Percentiles rank a stretch among this genome's conserved stretches.
These are phyloP conservation scores for Cladosporium sp. DNA, from an alignment of 2,329 filamentous ascomycete genomes.

Conservation along the genomic window DNA sequence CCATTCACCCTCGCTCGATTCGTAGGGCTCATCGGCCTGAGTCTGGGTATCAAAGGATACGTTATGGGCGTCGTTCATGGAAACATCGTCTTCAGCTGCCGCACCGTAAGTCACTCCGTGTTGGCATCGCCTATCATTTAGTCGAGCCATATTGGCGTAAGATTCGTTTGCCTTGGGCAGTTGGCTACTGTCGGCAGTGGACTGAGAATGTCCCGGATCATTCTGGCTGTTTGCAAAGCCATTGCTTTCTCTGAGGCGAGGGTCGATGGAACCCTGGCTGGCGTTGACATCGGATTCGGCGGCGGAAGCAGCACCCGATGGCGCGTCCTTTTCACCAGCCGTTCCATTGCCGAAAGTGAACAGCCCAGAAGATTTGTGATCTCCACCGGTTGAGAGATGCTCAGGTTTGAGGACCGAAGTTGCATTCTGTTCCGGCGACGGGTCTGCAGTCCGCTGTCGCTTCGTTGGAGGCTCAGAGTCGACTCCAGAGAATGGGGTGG, in stretches of 20 bases:
- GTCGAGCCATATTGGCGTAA: background rate
- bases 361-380: background rate
- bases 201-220: background rate
- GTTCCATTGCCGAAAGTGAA: background rate
- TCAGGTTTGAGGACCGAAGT: background rate
- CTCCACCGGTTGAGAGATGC: background rate
- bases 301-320: background rate
- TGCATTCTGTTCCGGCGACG: slow-evolving; percentile 1
- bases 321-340: background rate
- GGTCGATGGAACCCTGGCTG: slow-evolving; percentile 4
- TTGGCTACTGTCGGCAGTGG: background rate
- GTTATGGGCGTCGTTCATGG: background rate
- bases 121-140: no score
- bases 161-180: background rate
- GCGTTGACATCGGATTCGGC: background rate
- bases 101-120: background rate
- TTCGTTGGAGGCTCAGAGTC: slow-evolving; percentile 9
- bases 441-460: slow-evolving; percentile 8
- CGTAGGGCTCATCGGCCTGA: background rate
- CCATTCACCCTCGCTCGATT: slow-evolving; percentile 11
- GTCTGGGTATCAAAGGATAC: background rate
- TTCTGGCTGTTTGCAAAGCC: background rate
- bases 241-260: background rate
- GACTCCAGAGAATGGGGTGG: background rate
- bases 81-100: background rate